phyloP scores from a whole-genome alignment of 1,139 yeast genomes.

The Lodderomyces pseudojiufengensis region DNA sequence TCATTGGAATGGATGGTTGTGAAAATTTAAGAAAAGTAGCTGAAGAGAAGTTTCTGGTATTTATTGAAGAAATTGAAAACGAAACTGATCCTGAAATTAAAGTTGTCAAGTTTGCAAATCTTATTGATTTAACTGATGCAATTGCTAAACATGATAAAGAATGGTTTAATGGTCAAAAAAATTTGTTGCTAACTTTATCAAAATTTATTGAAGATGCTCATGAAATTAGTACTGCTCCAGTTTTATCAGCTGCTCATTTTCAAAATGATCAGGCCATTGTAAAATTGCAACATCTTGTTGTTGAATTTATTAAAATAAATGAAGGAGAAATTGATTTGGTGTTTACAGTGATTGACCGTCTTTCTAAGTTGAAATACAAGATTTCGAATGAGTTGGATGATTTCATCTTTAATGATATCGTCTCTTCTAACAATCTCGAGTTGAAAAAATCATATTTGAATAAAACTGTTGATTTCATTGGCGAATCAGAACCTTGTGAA shows the following conservation, averaged over 20 bases:
- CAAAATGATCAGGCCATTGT: conserved; percentile 72
- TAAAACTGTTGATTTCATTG: conserved; percentile 48
- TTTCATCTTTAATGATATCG: conserved; percentile 55
- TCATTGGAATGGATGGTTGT: conserved; percentile 60
- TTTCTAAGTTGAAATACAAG: conserved; percentile 44
- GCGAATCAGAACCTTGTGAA: conserved; percentile 38
- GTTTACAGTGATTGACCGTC: conserved; percentile 47
- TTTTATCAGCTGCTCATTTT: conserved; percentile 62
- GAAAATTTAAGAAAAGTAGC: conserved; percentile 52
- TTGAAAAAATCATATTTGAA: conserved; percentile 50
- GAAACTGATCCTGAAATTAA: conserved; percentile 53
- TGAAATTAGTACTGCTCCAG: conserved; percentile 38
- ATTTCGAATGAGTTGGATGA: conserved; percentile 51
- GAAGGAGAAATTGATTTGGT: conserved; percentile 32
- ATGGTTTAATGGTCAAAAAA: conserved; percentile 61
- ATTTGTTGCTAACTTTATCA: conserved; percentile 45
- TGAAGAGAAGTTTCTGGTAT: conserved; percentile 45
- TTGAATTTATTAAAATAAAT: conserved; percentile 41
- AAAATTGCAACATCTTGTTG: conserved; percentile 55
- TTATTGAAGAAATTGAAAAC: conserved; percentile 33
- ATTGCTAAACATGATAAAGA: conserved; percentile 49
- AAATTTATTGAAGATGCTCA: conserved; percentile 44
- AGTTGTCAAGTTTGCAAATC: conserved; percentile 65
- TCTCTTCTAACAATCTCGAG: conserved; percentile 46
- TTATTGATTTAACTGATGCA: conserved; percentile 60